phyloP scores from a whole-genome alignment of 1,284 basidiomycete genomes.

The Tetrapyrgos nigripes region DNA sequence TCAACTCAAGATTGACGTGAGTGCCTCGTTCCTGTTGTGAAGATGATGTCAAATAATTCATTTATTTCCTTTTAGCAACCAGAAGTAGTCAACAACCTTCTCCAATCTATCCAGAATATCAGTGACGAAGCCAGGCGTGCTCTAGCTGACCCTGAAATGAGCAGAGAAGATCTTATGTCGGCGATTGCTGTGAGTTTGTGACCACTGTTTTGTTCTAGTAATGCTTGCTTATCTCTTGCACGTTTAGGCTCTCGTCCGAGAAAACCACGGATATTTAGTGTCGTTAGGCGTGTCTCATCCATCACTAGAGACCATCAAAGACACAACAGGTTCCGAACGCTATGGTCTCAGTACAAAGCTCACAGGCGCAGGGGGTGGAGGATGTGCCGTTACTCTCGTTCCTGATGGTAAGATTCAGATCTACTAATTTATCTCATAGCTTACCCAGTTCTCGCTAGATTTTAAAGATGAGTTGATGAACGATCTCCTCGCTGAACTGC shows the following conservation, averaged over 20 bases:
- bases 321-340: constrained; percentile 66
- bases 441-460: constrained; percentile 47
- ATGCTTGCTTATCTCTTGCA: background rate
- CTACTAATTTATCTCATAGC: constrained; percentile 4
- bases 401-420: constrained; percentile 73
- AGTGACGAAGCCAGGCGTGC: constrained; percentile 80
- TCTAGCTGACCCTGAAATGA: constrained; percentile 72
- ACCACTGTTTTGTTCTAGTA: background rate
- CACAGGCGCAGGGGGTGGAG: constrained; percentile 98
- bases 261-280: constrained; percentile 90
- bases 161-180: constrained; percentile 65
- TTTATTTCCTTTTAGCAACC: constrained; percentile 63
- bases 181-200: constrained; percentile 60
- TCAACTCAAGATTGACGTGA: constrained; percentile 70
- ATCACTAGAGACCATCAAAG: constrained; percentile 83
- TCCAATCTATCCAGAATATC: constrained; percentile 83
- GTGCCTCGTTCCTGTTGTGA: constrained; percentile 27
- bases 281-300: constrained; percentile 95
- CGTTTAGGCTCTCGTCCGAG: constrained; percentile 75
- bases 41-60: constrained; percentile 6
- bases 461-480: constrained; percentile 66
- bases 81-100: constrained; percentile 73
- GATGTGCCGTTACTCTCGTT: constrained; percentile 95
- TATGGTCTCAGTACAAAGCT: constrained; percentile 92
- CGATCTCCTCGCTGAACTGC: constrained; percentile 65